phyloP scores from a whole-genome alignment of 2,329 filamentous ascomycete genomes.

The Phialophora macrospora region DNA sequence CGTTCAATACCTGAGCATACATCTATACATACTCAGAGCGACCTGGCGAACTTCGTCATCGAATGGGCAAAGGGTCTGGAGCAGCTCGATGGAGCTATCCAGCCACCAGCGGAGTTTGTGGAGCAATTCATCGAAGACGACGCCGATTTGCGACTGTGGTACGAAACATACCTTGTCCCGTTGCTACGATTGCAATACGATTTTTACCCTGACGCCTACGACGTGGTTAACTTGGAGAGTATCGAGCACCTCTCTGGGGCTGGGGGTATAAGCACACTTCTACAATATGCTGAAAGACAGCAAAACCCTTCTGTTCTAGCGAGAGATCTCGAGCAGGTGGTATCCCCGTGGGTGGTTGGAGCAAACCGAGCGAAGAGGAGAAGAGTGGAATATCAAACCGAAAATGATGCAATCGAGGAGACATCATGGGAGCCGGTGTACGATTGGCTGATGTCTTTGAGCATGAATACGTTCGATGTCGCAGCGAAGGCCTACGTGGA shows the following conservation, averaged over 20 bases:
- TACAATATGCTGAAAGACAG: constrained; percentile 51
- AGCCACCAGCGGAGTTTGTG: constrained; percentile 60
- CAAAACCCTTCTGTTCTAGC: constrained; percentile 46
- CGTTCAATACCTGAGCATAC: constrained; percentile 21
- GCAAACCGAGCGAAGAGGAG: constrained; percentile 60
- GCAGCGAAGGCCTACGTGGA: constrained; percentile 58
- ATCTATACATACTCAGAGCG: constrained; percentile 32
- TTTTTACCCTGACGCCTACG: constrained; percentile 61
- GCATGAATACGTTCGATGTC: constrained; percentile 56
- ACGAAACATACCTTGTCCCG: constrained; percentile 64
- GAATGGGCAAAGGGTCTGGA: constrained; percentile 66
- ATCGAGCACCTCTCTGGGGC: constrained; percentile 59
- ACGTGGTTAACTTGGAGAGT: constrained; percentile 54
- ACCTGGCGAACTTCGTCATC: constrained; percentile 59
- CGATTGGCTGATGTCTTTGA: constrained; percentile 62
- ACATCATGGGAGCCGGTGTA: constrained; percentile 64
- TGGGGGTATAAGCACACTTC: constrained; percentile 59
- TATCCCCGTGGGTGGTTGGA: constrained; percentile 69
- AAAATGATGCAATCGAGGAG: constrained; percentile 33
- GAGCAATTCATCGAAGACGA: constrained; percentile 62
- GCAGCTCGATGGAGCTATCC: constrained; percentile 61
- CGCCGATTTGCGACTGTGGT: constrained; percentile 61
- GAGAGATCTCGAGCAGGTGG: constrained; percentile 62
- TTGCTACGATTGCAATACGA: constrained; percentile 65
- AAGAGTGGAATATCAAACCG: constrained; percentile 47